phyloP scores from a whole-genome alignment of 2,329 filamentous ascomycete species.

The Ceratocystis ficicola region DNA sequence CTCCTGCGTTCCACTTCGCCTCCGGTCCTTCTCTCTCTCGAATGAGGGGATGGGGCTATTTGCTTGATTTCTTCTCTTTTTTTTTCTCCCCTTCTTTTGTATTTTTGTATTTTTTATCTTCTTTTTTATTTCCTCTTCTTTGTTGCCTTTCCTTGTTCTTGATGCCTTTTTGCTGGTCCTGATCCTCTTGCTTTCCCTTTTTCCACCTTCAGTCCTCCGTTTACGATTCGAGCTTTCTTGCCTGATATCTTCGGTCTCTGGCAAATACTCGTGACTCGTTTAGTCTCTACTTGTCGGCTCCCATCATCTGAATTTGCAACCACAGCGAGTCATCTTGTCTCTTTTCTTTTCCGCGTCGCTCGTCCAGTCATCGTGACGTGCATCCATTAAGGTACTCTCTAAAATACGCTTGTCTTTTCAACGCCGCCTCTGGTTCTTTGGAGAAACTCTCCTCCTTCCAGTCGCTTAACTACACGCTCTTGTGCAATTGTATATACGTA shows the following conservation, averaged over 20 bases:
- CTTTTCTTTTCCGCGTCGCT: neutral
- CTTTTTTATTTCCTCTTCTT: constrained; percentile 1
- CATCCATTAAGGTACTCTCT: neutral
- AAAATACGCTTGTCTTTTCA: neutral
- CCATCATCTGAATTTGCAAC: neutral
- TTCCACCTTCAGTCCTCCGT: neutral
- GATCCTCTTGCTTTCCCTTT: constrained; percentile 8
- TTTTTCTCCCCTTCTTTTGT: neutral
- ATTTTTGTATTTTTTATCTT: neutral
- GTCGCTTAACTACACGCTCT: neutral
- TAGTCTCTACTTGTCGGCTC: neutral
- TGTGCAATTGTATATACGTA: neutral
- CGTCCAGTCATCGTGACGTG: neutral
- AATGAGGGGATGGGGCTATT: neutral
- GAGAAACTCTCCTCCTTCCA: neutral
- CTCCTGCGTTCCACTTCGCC: constrained; percentile 7
- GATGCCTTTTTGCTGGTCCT: neutral
- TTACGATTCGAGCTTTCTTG: neutral
- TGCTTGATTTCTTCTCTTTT: constrained; percentile 10
- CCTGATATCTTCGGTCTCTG: neutral
- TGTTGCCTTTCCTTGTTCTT: neutral
- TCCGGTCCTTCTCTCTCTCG: constrained; percentile 22
- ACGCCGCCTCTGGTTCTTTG: neutral
- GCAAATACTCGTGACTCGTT: neutral
- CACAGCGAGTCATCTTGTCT: neutral